Percentiles rank a stretch among this genome's conserved stretches.
These are phyloP conservation scores for Ambrosiella beaveri DNA, from an alignment of 2,329 filamentous ascomycete genomes.

Conservation along the genomic window DNA sequence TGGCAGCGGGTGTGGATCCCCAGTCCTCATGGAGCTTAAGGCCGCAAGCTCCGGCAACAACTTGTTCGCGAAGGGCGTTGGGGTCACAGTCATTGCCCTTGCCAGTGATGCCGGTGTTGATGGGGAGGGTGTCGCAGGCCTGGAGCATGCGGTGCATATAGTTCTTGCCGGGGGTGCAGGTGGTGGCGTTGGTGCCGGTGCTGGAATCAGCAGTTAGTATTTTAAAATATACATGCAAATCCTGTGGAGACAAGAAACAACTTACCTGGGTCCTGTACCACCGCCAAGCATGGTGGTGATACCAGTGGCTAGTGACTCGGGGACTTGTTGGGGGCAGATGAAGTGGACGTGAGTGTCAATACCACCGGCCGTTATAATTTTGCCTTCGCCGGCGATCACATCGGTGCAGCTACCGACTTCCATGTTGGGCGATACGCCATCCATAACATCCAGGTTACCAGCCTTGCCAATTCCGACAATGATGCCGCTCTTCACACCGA, in stretches of 20 bases:
- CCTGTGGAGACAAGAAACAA: neutral
- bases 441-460: constrained; percentile 94
- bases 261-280: constrained; percentile 72
- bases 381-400: constrained; percentile 76
- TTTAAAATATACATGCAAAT: too few species aligned
- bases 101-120: constrained; percentile 82
- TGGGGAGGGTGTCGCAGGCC: constrained; percentile 60
- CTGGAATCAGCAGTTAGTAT: constrained; percentile 23
- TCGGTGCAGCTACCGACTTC: constrained; percentile 78
- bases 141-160: constrained; percentile 83
- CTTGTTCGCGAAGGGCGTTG: constrained; percentile 58
- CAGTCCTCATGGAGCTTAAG: constrained; percentile 94
- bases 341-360: constrained; percentile 86
- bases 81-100: constrained; percentile 78
- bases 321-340: constrained; percentile 82
- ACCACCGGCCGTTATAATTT: constrained; percentile 80
- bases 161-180: constrained; percentile 72
- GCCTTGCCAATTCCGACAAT: constrained; percentile 88
- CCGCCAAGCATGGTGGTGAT: constrained; percentile 84
- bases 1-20: constrained; percentile 80
- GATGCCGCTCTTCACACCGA: constrained; percentile 73
- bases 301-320: constrained; percentile 68
- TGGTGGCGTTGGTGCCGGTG: constrained; percentile 79
- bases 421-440: constrained; percentile 62
- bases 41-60: constrained; percentile 68